Conservation (phyloP, 805 yeast genomes). For the Saccharomyces cerevisiae region DNA sequence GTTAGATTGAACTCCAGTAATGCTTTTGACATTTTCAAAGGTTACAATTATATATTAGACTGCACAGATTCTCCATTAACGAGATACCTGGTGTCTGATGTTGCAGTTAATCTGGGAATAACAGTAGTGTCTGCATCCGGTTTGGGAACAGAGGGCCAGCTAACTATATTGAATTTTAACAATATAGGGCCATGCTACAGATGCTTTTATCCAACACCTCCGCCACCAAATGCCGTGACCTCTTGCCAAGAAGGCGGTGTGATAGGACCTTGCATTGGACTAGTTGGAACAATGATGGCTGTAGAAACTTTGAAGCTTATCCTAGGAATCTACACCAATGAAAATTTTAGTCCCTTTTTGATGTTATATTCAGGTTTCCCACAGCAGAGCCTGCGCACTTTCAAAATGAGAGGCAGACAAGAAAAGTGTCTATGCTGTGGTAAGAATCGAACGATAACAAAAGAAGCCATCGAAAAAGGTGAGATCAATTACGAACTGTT, state of each 20-base stretch:
- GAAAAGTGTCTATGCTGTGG: slow-evolving; percentile 60
- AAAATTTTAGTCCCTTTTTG: slow-evolving; percentile 59
- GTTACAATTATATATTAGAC: slow-evolving; percentile 74
- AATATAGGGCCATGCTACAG: slow-evolving; percentile 83
- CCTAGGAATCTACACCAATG: slow-evolving; percentile 43
- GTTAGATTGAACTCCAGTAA: slow-evolving; percentile 45
- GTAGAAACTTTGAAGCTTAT: slow-evolving; percentile 74
- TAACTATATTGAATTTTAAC: slow-evolving; percentile 62
- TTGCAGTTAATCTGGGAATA: slow-evolving; percentile 55
- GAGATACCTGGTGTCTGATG: slow-evolving; percentile 80
- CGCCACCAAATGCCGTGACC: slow-evolving; percentile 72
- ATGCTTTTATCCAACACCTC: slow-evolving; percentile 87
- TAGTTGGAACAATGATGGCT: slow-evolving; percentile 85
- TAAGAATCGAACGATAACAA: slow-evolving; percentile 41
- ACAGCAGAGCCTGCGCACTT: slow-evolving; percentile 55
- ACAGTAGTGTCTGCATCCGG: slow-evolving; percentile 91
- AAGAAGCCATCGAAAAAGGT: slow-evolving; percentile 37
- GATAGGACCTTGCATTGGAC: slow-evolving; percentile 91
- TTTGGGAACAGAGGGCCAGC: slow-evolving; percentile 82
- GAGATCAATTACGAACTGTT: slow-evolving; percentile 58
- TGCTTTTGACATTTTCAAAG: slow-evolving; percentile 51
- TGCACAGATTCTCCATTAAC: slow-evolving; percentile 92
- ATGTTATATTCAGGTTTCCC: slow-evolving; percentile 62
- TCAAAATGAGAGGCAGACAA: slow-evolving; percentile 71
- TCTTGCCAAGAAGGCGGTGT: slow-evolving; percentile 93